Evolutionary conservation across 495 filamentous ascomycete genomes (phyloP), one percentile per base, ranked within the genome.

Genomic region (Aspergillus sclerotiicarbonarius): DNA sequence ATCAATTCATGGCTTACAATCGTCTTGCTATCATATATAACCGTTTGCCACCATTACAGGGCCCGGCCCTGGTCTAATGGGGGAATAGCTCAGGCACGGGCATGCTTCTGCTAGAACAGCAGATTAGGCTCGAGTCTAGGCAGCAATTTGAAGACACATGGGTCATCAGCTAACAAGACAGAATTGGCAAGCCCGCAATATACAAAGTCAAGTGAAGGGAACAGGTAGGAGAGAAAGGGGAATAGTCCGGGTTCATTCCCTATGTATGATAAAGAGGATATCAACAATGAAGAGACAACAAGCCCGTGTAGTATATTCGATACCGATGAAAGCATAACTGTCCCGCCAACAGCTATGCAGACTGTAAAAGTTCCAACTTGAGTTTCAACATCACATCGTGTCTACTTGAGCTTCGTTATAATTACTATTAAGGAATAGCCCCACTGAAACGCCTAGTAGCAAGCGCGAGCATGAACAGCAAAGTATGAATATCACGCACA

Each of bases 361-460:
- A 51, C 51, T 45, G 44, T 21, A 53, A 29, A 46, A 48, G 19
- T 46, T 51, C 46, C 8, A 41, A 44, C 44, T 54, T 35, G 29
- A 31, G 37, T 57, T 32, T 46, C 55, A 43, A 51, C 51, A 49
- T 62, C 54, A 53, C 31, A 37, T 61, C 47, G 48, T 60, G 54
- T 53, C 44, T 51, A 53, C 52, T 44, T 35, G 51, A 58, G 51
- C 58, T 41, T 64, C 62, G 60, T 64, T 54, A 64, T 60, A 58
- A 62, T 61, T 65, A 62, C 13, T 44, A 59, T 48, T 58, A 51
- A 39, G 19, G 21, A 19, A 44, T 20, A 31, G 21, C 16, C 16
- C n/a, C 20, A 43, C 43, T 18, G 50, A 57, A 25, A 57, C 6
- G 37, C 16, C 18, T 44, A 33, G 31, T 46, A 51, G 9, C 18